Percentiles rank a stretch among this genome's conserved stretches.
Conservation (phyloP, 169 alveolate species). For the Cryptosporidium xiaoi region DNA sequence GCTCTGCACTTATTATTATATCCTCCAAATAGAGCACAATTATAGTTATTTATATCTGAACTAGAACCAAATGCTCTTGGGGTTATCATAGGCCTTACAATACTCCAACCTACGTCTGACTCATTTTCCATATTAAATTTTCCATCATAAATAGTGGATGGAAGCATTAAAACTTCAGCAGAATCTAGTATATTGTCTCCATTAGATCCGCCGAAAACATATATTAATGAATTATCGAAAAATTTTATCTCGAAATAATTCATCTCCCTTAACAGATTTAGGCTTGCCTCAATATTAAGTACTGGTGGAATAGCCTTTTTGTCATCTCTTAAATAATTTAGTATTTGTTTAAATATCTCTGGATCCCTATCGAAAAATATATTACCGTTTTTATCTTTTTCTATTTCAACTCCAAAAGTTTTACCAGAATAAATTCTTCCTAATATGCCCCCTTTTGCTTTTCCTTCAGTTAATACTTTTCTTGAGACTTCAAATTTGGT, state of each 20-base stretch:
- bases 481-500: conserved; percentile 57
- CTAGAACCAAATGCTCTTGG: conserved; percentile 54
- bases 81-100: conserved; percentile 18
- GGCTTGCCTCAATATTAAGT: conserved; percentile 15
- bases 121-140: background rate
- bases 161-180: conserved; percentile 36
- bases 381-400: conserved; percentile 55
- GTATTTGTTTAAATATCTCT: conserved; percentile 45
- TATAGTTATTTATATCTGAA: conserved; percentile 24
- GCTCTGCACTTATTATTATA: conserved; percentile 31
- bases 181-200: conserved; percentile 61
- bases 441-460: conserved; percentile 52
- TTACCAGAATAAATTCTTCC: conserved; percentile 56
- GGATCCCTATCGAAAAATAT: conserved; percentile 72
- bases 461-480: conserved; percentile 43
- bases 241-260: conserved; percentile 33
- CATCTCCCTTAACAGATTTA: conserved; percentile 45
- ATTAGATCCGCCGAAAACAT: conserved; percentile 61
- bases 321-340: conserved; percentile 37
- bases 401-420: conserved; percentile 44
- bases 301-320: conserved; percentile 15
- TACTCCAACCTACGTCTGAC: conserved; percentile 37
- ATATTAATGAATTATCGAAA: conserved; percentile 48
- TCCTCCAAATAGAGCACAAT: conserved; percentile 67
- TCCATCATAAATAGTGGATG: conserved; percentile 24